phyloP scores from a whole-genome alignment of 2,329 filamentous ascomycete species.

The Aspergillus sp. region DNA sequence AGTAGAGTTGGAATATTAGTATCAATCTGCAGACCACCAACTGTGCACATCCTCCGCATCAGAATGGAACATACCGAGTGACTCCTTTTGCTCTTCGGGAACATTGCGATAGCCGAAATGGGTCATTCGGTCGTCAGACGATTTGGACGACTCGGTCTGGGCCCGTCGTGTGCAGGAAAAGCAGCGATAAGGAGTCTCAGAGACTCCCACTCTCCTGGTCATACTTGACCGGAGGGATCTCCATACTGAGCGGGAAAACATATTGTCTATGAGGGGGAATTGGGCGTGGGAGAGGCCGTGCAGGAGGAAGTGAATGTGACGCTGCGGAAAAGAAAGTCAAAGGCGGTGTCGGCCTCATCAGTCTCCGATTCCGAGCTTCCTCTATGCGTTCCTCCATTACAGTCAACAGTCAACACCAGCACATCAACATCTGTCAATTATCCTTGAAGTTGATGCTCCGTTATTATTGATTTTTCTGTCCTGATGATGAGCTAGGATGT shows the following conservation, averaged over 20 bases:
- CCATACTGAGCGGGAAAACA: constrained; percentile 37
- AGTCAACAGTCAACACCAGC: neutral
- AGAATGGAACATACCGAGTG: constrained; percentile 49
- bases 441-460: too few species aligned
- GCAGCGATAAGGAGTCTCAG: constrained; percentile 42
- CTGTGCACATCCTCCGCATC: too few species aligned
- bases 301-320: neutral
- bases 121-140: constrained; percentile 59
- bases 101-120: constrained; percentile 91
- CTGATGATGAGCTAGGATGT: too few species aligned
- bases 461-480: too few species aligned
- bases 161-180: constrained; percentile 49
- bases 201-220: constrained; percentile 25
- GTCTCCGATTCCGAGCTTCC: neutral
- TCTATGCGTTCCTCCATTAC: too few species aligned
- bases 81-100: constrained; percentile 73
- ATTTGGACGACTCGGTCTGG: constrained; percentile 38
- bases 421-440: neutral
- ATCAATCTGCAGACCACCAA: too few species aligned
- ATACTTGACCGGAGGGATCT: constrained; percentile 34
- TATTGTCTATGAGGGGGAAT: constrained; percentile 7
- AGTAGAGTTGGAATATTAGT: constrained; percentile 8
- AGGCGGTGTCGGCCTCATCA: neutral
- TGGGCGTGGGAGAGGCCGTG: neutral
- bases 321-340: neutral